Percentiles rank a stretch among this genome's conserved stretches.
These are phyloP conservation scores for Suillus decipiens DNA, from an alignment of 768 basidiomycete genomes.

Conservation along the genomic window DNA sequence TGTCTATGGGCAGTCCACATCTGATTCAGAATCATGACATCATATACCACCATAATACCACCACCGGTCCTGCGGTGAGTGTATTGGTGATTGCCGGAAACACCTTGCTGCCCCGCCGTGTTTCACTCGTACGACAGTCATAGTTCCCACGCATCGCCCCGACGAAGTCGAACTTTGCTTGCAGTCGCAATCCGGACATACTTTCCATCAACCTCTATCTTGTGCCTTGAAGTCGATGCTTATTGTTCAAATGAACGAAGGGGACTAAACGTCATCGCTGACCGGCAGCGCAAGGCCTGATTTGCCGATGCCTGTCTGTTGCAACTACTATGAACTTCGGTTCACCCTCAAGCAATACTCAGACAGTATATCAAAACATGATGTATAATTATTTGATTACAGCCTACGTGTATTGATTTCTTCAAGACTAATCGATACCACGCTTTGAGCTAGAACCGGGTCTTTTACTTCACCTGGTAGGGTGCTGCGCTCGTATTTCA, in stretches of 20 bases:
- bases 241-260: background rate
- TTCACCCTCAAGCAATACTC: background rate
- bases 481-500: background rate
- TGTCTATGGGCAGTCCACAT: slow-evolving; percentile 66
- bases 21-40: slow-evolving; percentile 88
- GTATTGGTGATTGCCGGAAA: slow-evolving; percentile 92
- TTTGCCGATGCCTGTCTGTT: slow-evolving; percentile 72
- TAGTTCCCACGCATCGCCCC: background rate
- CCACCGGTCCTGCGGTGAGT: slow-evolving; percentile 97
- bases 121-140: slow-evolving; percentile 75
- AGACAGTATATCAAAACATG: background rate
- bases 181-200: slow-evolving; percentile 45
- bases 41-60: slow-evolving; percentile 94
- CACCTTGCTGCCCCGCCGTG: slow-evolving; percentile 89
- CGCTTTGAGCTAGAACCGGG: background rate
- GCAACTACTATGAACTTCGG: background rate
- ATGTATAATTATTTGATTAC: background rate
- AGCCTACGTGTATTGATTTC: background rate
- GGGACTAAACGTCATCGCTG: slow-evolving; percentile 76
- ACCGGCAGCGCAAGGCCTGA: slow-evolving; percentile 85
- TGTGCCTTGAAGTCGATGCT: slow-evolving; percentile 88
- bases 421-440: background rate
- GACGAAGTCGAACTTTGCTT: background rate
- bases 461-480: background rate
- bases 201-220: slow-evolving; percentile 93